Evolutionary conservation across 257 asterid genomes (phyloP).

Genomic region (Nicotiana tabacum): DNA sequence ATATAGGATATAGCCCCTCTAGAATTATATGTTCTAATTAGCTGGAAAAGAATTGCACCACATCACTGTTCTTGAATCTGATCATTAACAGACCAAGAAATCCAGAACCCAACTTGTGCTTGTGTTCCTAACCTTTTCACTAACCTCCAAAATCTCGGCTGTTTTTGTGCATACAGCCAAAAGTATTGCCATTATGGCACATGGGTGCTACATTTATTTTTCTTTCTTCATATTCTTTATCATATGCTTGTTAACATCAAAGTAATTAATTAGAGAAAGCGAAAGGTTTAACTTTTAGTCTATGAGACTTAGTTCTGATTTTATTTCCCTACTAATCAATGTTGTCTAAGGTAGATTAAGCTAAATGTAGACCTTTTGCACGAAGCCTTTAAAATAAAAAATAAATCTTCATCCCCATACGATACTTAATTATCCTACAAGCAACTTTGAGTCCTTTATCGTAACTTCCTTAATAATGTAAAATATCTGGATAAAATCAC

Average conservation of each 20-base stretch:
- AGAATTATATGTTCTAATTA: background rate
- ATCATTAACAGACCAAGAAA: background rate
- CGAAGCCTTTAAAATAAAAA: background rate
- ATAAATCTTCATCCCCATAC: background rate
- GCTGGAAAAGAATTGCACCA: background rate
- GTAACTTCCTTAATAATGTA: background rate
- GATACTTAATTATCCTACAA: background rate
- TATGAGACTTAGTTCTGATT: background rate
- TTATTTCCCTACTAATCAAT: background rate
- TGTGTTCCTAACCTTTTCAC: background rate
- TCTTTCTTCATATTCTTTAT: background rate
- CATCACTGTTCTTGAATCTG: background rate
- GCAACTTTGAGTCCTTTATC: background rate
- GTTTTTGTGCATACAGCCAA: background rate
- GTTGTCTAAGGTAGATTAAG: background rate
- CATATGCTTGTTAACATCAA: background rate
- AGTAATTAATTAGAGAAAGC: background rate
- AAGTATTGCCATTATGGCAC: background rate
- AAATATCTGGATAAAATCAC: background rate
- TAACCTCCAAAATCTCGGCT: slow-evolving; percentile 3
- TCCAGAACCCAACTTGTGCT: background rate
- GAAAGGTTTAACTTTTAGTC: background rate
- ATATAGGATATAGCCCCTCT: background rate
- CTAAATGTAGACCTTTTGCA: background rate
- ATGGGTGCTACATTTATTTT: background rate